A percentile compares a stretch with the other conserved stretches of the same genome.
phyloP scores from a whole-genome alignment of 2,329 filamentous ascomycete species.

The Penicillium fuscoglaucum region DNA sequence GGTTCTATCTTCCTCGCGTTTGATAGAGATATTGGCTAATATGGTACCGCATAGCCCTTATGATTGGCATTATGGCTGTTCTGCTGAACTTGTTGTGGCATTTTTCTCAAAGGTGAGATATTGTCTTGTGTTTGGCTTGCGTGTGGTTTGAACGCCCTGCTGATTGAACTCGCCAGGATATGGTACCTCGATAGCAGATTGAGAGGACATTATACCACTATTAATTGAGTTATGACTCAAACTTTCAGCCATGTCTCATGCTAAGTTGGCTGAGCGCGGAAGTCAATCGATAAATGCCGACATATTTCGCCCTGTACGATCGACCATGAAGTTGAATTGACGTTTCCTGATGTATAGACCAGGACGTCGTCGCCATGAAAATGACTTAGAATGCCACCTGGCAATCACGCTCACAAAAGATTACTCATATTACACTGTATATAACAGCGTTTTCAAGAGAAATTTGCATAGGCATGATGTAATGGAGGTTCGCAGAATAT shows the following conservation, averaged over 20 bases:
- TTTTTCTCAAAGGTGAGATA: not conserved
- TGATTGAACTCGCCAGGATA: not conserved
- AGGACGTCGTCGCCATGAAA: too few relatives aligned
- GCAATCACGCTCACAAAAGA: not conserved
- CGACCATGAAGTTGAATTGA: not conserved
- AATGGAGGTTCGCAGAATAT: not conserved
- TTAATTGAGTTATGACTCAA: not conserved
- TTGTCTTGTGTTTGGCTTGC: not conserved
- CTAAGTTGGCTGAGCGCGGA: not conserved
- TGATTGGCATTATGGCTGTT: not conserved
- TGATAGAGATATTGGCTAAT: not conserved
- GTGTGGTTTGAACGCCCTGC: not conserved
- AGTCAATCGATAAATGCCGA: not conserved
- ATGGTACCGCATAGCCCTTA: not conserved
- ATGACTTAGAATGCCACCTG: not conserved
- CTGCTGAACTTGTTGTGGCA: conserved; percentile 3
- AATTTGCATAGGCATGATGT: not conserved
- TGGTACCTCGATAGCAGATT: not conserved
- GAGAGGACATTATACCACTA: not conserved
- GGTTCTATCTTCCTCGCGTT: not conserved
- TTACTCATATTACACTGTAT: not conserved
- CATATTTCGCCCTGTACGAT: not conserved
- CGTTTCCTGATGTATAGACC: not conserved
- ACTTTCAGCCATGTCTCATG: not conserved
- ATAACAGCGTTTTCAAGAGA: not conserved